Base-by-base conservation (phyloP, 768 basidiomycete genomes). In the Tulasnella sp. region DNA sequence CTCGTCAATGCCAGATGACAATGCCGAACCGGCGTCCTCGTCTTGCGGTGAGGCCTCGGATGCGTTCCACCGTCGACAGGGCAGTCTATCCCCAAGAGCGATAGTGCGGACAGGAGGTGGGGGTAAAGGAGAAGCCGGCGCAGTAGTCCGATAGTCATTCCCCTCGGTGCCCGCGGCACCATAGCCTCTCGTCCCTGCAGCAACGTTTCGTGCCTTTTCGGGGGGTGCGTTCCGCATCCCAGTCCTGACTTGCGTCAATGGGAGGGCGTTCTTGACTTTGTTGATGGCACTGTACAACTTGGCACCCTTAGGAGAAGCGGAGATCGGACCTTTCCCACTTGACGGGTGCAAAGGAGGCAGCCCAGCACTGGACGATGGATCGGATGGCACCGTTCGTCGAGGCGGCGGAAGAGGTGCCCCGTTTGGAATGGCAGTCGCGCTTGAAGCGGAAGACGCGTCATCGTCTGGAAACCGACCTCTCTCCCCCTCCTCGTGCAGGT, bases 61-160 rank as follows among this genome's bases (percentile, higher is more conserved):
- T 83, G 82, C 0, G 83, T 79, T 1, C 77, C 83, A 84, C 34
- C 88, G 85, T 32, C 86, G 78, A 2, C 89, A 85, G 6, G 91
- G 90, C 17, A 91, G 83, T 75, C 87, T 90, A 75, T 88, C 89
- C 0, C 89, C 88, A 0, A 84, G 81, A 0, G 81, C 89, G 62
- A 92, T 91, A 0, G 82, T 88, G 5, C 91, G 89, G 0, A 87
- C 90, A 0, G 91, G 91, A 0, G 91, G 91, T 0, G 91, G 91
- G 0, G 86, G 89, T 29, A 64, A n/a, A n/a, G 63, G 63, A 2
- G 63, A 35, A 7, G 37, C 37, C 29, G 63, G 34, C 63, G 63
- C 34, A 5, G 63, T 32, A 26, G 63, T 4, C 14, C 5, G 16
- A 9, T 22, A 8, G 32, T 64, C 63, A 14, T 11, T 29, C 32